Percentiles rank a stretch among this genome's conserved stretches.
Conservation (phyloP, 371 early-diverging fungal species). For the Mortierella sp. region DNA sequence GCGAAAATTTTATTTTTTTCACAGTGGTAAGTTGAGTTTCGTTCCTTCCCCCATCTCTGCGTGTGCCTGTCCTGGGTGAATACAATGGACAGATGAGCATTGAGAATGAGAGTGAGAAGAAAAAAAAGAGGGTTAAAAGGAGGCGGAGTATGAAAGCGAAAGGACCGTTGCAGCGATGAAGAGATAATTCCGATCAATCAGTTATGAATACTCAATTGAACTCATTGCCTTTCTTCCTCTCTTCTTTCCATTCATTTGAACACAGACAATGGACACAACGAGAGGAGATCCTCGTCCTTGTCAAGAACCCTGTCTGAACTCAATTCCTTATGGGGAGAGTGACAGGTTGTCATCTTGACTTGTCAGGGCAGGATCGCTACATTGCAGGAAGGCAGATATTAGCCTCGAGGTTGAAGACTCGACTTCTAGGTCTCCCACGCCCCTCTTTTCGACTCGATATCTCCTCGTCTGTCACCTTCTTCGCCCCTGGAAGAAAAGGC, state of each 20-base stretch:
- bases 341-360: not conserved
- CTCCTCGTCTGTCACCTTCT: not conserved
- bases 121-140: not conserved
- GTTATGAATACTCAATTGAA: not conserved
- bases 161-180: not conserved
- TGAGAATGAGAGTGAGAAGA: not conserved
- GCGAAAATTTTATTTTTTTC: not conserved
- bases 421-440: not conserved
- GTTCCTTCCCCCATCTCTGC: not conserved
- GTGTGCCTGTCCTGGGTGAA: too few species aligned
- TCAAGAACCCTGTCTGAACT: conserved; percentile 43
- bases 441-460: not conserved
- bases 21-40: not conserved
- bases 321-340: conserved; percentile 23
- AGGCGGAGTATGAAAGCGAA: not conserved
- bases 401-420: too few species aligned
- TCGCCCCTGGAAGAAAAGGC: not conserved
- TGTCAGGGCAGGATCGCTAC: too few species aligned
- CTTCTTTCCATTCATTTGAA: not conserved
- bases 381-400: not conserved
- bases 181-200: not conserved
- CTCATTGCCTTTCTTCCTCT: not conserved
- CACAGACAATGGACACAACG: not conserved
- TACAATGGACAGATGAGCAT: not conserved
- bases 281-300: not conserved